Conservation (phyloP, 108 stramenopile species). For the Nitzschia sp. region DNA sequence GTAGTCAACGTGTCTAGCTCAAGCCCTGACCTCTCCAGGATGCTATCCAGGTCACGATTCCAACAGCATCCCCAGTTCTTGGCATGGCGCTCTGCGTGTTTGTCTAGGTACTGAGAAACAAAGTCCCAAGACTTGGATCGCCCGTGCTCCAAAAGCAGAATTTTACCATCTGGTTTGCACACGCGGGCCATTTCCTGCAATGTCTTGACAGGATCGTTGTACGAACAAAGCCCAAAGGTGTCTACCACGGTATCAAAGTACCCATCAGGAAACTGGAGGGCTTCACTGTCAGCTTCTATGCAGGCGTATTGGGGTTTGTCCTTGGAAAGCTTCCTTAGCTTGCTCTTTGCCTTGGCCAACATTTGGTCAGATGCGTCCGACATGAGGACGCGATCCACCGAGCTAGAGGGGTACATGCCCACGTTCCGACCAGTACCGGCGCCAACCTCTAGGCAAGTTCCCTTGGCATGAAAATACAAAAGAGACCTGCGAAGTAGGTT, state of each 20-base stretch:
- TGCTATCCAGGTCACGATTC: conserved; percentile 81
- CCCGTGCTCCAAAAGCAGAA: conserved; percentile 81
- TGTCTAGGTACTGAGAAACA: conserved; percentile 64
- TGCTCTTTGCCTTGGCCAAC: conserved; percentile 65
- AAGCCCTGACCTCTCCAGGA: conserved; percentile 65
- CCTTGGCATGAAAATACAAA: conserved; percentile 76
- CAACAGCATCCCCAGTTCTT: conserved; percentile 91
- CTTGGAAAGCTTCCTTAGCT: conserved; percentile 31
- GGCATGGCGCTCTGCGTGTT: conserved; percentile 77
- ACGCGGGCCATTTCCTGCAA: conserved; percentile 83
- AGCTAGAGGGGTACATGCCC: conserved; percentile 56
- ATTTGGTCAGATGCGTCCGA: conserved; percentile 79
- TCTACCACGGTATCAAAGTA: conserved; percentile 88
- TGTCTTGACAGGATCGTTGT: conserved; percentile 81
- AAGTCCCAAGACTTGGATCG: conserved; percentile 60
- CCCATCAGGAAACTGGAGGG: conserved; percentile 53
- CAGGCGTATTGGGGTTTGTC: conserved; percentile 47
- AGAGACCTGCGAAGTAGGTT: conserved; percentile 65
- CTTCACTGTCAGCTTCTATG: conserved; percentile 55
- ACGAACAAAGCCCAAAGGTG: conserved; percentile 91
- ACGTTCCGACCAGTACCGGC: conserved; percentile 87
- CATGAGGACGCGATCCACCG: conserved; percentile 63
- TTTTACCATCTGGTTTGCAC: conserved; percentile 77
- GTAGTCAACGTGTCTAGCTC: conserved; percentile 49
- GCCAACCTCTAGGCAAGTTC: conserved; percentile 83